Evolutionary conservation across 1,284 basidiomycete species (phyloP).

Genomic region (Omphalotus olearius): DNA sequence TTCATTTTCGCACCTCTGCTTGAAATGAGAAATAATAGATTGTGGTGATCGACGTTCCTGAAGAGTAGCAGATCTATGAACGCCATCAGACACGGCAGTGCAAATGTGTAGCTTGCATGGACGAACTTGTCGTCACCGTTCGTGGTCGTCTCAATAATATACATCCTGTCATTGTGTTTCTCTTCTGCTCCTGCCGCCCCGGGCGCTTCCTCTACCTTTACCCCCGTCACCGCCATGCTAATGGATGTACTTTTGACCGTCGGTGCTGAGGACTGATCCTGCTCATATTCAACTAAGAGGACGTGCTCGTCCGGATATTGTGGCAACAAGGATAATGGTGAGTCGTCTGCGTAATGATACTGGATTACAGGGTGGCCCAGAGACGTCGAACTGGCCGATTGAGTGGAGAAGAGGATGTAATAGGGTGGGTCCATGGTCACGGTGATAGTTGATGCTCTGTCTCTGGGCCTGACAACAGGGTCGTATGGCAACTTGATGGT

Average conservation of each 20-base stretch:
- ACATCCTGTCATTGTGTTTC: conserved; percentile 62
- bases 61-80: no score
- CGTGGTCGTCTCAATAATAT: conserved; percentile 61
- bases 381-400: conserved; percentile 37
- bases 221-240: conserved; percentile 50
- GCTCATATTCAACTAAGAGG: conserved; percentile 64
- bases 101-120: not conserved
- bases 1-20: conserved; percentile 48
- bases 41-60: conserved; percentile 43
- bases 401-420: conserved; percentile 60
- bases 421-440: conserved; percentile 38
- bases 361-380: conserved; percentile 73
- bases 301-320: conserved; percentile 59
- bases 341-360: conserved; percentile 77
- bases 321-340: conserved; percentile 57
- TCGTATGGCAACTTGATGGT: conserved; percentile 11
- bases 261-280: conserved; percentile 27
- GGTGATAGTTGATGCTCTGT: conserved; percentile 6
- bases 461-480: not conserved
- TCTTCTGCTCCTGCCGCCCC: conserved; percentile 53
- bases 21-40: conserved; percentile 52
- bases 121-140: conserved; percentile 42
- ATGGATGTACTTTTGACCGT: conserved; percentile 60
- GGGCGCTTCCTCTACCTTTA: conserved; percentile 68
- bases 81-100: no score